Percentiles rank a stretch among this genome's conserved stretches.
phyloP scores from a whole-genome alignment of 306 rosid genomes.

The Castanea crenata region DNA sequence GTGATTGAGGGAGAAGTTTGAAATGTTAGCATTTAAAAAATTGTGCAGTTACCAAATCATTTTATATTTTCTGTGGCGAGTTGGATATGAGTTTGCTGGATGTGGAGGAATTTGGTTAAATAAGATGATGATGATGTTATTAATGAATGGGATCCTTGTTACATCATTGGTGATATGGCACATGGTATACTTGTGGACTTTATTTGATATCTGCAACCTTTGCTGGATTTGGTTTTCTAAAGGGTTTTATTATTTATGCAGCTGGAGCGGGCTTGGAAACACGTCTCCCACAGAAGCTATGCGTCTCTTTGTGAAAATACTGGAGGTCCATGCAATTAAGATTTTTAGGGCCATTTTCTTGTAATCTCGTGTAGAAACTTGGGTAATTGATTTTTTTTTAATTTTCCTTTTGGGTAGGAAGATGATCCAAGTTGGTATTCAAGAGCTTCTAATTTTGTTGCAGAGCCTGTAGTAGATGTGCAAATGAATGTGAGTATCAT shows the following conservation, averaged over 20 bases:
- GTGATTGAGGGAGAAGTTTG: no score
- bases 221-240: slow-evolving; percentile 18
- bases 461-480: slow-evolving; percentile 76
- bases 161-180: background rate
- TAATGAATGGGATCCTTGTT: background rate
- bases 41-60: no score
- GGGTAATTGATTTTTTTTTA: slow-evolving; percentile 21
- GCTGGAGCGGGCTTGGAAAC: slow-evolving; percentile 95
- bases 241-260: slow-evolving; percentile 43
- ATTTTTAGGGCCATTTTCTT: slow-evolving; percentile 10
- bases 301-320: slow-evolving; percentile 97
- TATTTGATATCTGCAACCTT: background rate
- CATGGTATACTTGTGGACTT: background rate
- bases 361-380: slow-evolving; percentile 12
- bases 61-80: no score
- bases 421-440: slow-evolving; percentile 99
- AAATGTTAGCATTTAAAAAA: no score
- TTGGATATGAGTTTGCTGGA: no score
- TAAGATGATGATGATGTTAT: background rate
- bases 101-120: no score
- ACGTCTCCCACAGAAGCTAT: slow-evolving; percentile 87
- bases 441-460: slow-evolving; percentile 71
- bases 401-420: slow-evolving; percentile 53
- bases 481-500: slow-evolving; percentile 77
- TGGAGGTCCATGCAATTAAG: slow-evolving; percentile 57